Evolutionary conservation across 306 rosid genomes (phyloP).

Genomic region (Astragalus membranaceus): DNA sequence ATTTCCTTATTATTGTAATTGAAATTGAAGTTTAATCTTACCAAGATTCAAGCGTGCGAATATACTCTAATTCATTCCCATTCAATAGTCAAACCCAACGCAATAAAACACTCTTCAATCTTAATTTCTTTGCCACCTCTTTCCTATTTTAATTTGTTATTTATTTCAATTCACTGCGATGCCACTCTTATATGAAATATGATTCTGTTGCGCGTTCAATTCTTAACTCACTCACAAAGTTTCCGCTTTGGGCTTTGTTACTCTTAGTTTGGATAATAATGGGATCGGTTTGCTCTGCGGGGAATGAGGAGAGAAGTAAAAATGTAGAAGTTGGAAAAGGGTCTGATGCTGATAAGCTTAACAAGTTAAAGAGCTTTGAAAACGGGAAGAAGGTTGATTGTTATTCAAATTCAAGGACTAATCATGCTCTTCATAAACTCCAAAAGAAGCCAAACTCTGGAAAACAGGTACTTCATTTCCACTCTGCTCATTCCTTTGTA

Average conservation of each 20-base stretch:
- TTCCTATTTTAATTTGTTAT: no score
- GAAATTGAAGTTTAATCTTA: background rate
- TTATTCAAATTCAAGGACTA: constrained; percentile 26
- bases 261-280: constrained; percentile 24
- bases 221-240: background rate
- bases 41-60: constrained; percentile 12
- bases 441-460: constrained; percentile 22
- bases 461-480: constrained; percentile 30
- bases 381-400: constrained; percentile 23
- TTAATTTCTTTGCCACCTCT: background rate
- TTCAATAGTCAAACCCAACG: constrained; percentile 22
- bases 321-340: background rate
- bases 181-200: background rate
- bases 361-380: constrained; percentile 17
- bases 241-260: constrained; percentile 1
- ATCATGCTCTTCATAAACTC: constrained; percentile 5
- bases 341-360: constrained; percentile 31
- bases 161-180: background rate
- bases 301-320: constrained; percentile 24
- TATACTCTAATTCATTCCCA: background rate
- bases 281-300: constrained; percentile 69
- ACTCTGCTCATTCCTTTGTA: background rate
- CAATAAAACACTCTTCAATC: background rate
- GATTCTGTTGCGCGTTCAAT: background rate
- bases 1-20: background rate